Evolutionary conservation across 768 basidiomycete species (phyloP).

Genomic region (Leccinum obscurum): DNA sequence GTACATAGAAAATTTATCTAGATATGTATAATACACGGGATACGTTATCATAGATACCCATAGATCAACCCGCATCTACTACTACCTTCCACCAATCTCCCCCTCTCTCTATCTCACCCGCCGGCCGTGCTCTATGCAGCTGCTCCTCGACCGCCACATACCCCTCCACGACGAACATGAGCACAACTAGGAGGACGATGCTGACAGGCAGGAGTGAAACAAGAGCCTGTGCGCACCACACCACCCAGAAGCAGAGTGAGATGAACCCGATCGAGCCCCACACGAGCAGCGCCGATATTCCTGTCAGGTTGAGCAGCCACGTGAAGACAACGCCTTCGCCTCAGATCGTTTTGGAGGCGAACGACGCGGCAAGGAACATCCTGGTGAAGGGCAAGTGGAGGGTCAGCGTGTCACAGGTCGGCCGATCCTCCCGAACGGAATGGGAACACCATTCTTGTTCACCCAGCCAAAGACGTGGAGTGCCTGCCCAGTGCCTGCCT

Average conservation of each 20-base stretch:
- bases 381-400: slow-evolving; percentile 29
- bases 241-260: slow-evolving; percentile 61
- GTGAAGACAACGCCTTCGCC: slow-evolving; percentile 53
- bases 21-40: no score
- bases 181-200: slow-evolving; percentile 47
- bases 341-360: slow-evolving; percentile 57
- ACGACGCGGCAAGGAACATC: slow-evolving; percentile 47
- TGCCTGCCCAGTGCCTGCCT: slow-evolving; percentile 47
- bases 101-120: slow-evolving; percentile 31
- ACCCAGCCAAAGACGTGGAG: slow-evolving; percentile 65
- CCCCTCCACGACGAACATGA: slow-evolving; percentile 58
- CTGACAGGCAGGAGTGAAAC: slow-evolving; percentile 49
- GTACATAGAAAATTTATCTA: no score
- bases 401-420: not conserved
- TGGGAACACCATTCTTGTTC: slow-evolving; percentile 62
- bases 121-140: slow-evolving; percentile 39
- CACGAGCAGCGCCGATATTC: slow-evolving; percentile 65
- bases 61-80: no score
- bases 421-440: slow-evolving; percentile 35
- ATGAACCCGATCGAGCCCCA: slow-evolving; percentile 61
- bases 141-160: slow-evolving; percentile 47
- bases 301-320: slow-evolving; percentile 63
- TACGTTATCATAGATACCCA: no score
- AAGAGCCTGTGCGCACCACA: slow-evolving; percentile 57
- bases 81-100: no score